Conservation (phyloP, 768 basidiomycete genomes). For the Agrocybe praecox region DNA sequence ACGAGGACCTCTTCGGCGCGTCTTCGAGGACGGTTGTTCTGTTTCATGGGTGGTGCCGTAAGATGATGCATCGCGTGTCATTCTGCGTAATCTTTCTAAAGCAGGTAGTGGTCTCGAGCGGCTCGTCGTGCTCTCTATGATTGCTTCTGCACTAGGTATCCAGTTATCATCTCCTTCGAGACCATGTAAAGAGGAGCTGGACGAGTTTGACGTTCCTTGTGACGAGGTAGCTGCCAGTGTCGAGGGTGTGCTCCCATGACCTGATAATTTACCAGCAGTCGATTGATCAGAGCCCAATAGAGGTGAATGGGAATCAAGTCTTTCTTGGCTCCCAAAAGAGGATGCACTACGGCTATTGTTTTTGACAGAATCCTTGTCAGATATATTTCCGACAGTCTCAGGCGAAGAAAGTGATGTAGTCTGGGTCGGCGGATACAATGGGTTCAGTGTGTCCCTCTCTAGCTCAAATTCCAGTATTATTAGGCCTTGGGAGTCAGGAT, state of each 20-base stretch:
- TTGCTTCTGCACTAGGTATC: slow-evolving; percentile 54
- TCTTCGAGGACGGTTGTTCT: not conserved
- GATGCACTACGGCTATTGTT: slow-evolving; percentile 1
- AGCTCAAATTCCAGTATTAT: slow-evolving; percentile 83
- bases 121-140: slow-evolving; percentile 73
- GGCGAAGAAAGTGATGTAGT: not conserved
- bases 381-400: not conserved
- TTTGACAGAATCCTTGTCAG: not conserved
- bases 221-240: not conserved
- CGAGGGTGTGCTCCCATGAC: slow-evolving; percentile 11
- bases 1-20: slow-evolving; percentile 21
- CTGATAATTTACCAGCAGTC: slow-evolving; percentile 8
- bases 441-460: slow-evolving; percentile 70
- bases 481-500: slow-evolving; percentile 27
- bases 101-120: slow-evolving; percentile 69
- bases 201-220: not conserved
- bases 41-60: slow-evolving; percentile 1
- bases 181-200: slow-evolving; percentile 6
- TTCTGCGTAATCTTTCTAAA: slow-evolving; percentile 65
- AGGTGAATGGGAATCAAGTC: not conserved
- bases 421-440: slow-evolving; percentile 54
- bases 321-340: slow-evolving; percentile 1
- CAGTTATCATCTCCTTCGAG: slow-evolving; percentile 32
- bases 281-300: slow-evolving; percentile 14
- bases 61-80: slow-evolving; percentile 24